Evolutionary conservation across 164 flowering plant species (phyloP).

Genomic region (Piper betle): DNA sequence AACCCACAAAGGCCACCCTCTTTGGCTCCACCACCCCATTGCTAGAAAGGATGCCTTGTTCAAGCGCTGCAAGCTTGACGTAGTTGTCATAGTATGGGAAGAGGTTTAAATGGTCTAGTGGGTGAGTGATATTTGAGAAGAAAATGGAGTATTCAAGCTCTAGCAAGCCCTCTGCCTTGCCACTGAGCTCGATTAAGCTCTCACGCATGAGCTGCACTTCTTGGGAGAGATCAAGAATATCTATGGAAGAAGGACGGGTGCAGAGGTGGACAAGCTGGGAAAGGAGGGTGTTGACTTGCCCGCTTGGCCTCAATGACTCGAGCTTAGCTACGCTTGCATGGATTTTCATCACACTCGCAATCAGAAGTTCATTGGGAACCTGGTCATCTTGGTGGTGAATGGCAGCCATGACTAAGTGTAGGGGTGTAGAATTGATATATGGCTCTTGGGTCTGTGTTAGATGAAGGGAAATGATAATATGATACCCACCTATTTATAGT

Average conservation of each 20-base stretch:
- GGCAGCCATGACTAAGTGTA: slow-evolving; percentile 20
- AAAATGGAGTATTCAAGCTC: slow-evolving; percentile 34
- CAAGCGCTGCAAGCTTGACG: slow-evolving; percentile 30
- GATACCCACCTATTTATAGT: not conserved
- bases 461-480: not conserved
- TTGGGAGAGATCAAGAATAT: slow-evolving; percentile 14
- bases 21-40: slow-evolving; percentile 24
- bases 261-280: slow-evolving; percentile 34
- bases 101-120: slow-evolving; percentile 27
- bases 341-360: slow-evolving; percentile 21
- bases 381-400: slow-evolving; percentile 12
- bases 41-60: slow-evolving; percentile 19
- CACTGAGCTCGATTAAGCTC: slow-evolving; percentile 28
- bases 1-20: slow-evolving; percentile 52
- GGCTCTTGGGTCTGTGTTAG: not conserved
- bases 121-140: slow-evolving; percentile 15
- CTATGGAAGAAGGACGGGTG: slow-evolving; percentile 26
- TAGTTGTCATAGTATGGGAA: slow-evolving; percentile 52
- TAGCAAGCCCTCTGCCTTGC: slow-evolving; percentile 37
- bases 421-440: too few species aligned
- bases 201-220: slow-evolving; percentile 24
- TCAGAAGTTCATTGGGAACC: slow-evolving; percentile 16
- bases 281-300: slow-evolving; percentile 32
- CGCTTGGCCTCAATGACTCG: slow-evolving; percentile 34
- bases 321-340: slow-evolving; percentile 28